A percentile compares a stretch with the other conserved stretches of the same genome.
phyloP scores from a whole-genome alignment of 768 basidiomycete species.

The Russula sp. region DNA sequence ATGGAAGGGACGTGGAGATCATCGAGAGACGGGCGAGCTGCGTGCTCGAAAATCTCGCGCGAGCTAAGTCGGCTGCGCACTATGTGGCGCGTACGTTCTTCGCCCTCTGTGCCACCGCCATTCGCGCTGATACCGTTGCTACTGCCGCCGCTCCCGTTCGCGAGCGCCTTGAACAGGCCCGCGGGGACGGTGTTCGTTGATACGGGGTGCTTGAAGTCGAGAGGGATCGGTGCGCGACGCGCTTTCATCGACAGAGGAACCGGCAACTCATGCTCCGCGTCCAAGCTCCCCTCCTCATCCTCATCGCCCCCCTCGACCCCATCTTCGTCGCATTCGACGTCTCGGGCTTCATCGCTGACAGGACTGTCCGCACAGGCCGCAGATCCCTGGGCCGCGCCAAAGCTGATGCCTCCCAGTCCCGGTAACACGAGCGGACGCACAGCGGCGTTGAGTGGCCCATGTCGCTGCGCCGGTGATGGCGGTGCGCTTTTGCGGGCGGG shows the following conservation, averaged over 20 bases:
- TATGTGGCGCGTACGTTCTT: constrained; percentile 61
- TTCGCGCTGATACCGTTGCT: constrained; percentile 21
- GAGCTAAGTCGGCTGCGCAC: constrained; percentile 77
- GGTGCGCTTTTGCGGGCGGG: constrained; percentile 46
- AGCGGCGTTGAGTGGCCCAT: constrained; percentile 35
- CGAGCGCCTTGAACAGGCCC: constrained; percentile 78
- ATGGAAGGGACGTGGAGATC: constrained; percentile 67
- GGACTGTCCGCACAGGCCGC: not conserved
- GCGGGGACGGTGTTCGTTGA: constrained; percentile 77
- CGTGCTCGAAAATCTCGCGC: constrained; percentile 65
- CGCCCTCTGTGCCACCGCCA: constrained; percentile 27
- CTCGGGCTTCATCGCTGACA: not conserved
- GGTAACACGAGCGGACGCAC: constrained; percentile 64
- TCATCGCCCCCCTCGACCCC: constrained; percentile 20
- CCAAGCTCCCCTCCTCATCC: constrained; percentile 13
- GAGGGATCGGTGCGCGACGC: constrained; percentile 69
- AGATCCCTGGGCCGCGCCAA: constrained; percentile 23
- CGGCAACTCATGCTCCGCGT: constrained; percentile 29
- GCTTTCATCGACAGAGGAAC: constrained; percentile 34
- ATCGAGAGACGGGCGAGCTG: constrained; percentile 67
- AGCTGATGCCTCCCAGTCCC: constrained; percentile 42
- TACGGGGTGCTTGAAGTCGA: constrained; percentile 66
- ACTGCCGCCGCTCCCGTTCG: constrained; percentile 29
- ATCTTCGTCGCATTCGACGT: constrained; percentile 27
- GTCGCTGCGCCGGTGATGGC: constrained; percentile 31